These are phyloP conservation scores for Plasmodium sp. DNA, from an alignment of 169 alveolate species.

Conservation along the genomic window DNA sequence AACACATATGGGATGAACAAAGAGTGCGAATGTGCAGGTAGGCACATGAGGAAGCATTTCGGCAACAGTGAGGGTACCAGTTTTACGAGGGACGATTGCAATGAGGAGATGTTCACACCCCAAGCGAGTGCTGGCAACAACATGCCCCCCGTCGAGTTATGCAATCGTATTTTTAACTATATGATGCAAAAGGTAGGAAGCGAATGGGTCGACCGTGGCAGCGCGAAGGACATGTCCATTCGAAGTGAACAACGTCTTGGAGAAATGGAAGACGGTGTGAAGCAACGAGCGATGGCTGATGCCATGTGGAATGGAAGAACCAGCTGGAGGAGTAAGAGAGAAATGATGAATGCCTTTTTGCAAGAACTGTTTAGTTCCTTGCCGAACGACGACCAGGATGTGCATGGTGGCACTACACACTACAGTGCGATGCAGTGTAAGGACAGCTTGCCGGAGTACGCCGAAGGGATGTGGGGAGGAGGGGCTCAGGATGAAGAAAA, in stretches of 20 bases:
- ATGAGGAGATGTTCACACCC: not conserved
- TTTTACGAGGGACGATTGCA: not conserved
- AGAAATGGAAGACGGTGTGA: not conserved
- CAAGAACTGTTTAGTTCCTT: constrained; percentile 13
- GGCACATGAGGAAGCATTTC: not conserved
- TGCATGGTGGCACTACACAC: not conserved
- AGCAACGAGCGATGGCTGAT: not conserved
- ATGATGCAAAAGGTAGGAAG: not conserved
- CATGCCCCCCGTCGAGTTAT: not conserved
- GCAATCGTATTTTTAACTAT: not conserved
- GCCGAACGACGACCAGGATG: not conserved
- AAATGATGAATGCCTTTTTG: not conserved
- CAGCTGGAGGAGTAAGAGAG: not conserved
- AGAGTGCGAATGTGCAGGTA: not conserved
- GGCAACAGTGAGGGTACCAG: not conserved
- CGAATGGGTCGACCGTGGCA: not conserved
- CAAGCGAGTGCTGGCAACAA: not conserved
- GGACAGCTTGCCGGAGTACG: not conserved
- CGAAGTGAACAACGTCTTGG: not conserved
- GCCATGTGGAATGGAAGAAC: not conserved
- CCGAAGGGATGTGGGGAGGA: not conserved
- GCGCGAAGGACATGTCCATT: not conserved
- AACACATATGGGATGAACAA: not conserved
- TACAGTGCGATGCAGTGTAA: not conserved
- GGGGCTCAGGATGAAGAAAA: not conserved